Evolutionary conservation across 257 asterid species (phyloP), one percentile per base, ranked within the genome.

Genomic region (Sherardia arvensis): DNA sequence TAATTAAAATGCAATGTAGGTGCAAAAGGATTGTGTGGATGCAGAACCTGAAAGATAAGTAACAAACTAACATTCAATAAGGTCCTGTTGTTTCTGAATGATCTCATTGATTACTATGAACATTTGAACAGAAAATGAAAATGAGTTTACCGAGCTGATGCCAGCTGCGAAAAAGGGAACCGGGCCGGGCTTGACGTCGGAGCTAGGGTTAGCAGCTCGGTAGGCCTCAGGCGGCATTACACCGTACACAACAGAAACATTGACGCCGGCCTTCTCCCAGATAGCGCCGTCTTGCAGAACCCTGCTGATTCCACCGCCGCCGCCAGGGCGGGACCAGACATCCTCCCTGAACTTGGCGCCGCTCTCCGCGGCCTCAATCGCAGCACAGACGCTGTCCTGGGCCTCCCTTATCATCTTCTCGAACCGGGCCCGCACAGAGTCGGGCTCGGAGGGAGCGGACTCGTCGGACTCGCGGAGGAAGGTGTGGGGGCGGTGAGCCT

Each of bases 191-290:
- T 81, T 85, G 61, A 74, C 66, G 62, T 81, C n/a, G 23, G 79
- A 72, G 55, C 73, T 32, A 15, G 99, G 94, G 15, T 86, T 93
- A 17, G 99, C 99, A 10, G 99, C 97, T 60, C 99, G 80, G 59
- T 93, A 93, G 70, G 99, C 99, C 3, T 93, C 99, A 14, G 99
- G 99, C 21, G 99, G 99, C 99, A 93, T 93, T 59, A 82, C 83
- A 21, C 99, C 99, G 53, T 93, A 93, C 25, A 89, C 99, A 62
- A 93, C 99, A 36, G 99, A 93, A 3, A 93, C 99, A 72, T 92
- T 92, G 63, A 92, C 99, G 7, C 99, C 97, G 10, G 99, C 99
- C 59, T 92, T 92, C 45, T 92, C 99, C 87, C 88, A 93, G 54
- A 93, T 84, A 43, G 80, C 78, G 8, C 99, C 99, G 71, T 87